Base-by-base conservation (phyloP, 1,139 yeast genomes). In the Candida dubliniensis region DNA sequence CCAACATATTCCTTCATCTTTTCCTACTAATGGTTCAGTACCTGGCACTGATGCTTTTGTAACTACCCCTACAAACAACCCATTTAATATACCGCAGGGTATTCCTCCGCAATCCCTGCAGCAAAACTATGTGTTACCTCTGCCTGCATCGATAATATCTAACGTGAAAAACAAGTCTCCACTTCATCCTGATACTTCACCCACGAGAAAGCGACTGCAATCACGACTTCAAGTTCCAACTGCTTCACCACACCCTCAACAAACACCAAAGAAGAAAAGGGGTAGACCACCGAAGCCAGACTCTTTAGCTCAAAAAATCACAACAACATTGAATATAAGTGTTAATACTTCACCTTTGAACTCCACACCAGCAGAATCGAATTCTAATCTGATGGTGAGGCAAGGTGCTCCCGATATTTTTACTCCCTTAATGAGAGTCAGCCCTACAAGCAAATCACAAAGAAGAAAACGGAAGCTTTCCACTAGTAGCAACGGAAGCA, bases 201-300 rank as follows among this genome's bases (percentile, higher is more conserved):
- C 15, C 4, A 31, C 18, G 18, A 36, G 18, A 25, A 34, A 27
- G 13, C 38, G 23, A 8, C 23, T 18, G 23, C 23, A 18, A 18
- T 18, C 23, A 18, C 23, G 23, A 4, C 23, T 18, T 4, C 23
- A 18, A 5, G 23, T 18, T 18, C 32, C 31, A 35, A 14, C 24
- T 27, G 35, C 31, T 32, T 36, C 11, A 27, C 40, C 15, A 13
- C 35, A 13, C 9, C 26, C 38, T 3, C 48, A 46, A 14, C 49
- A 56, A 12, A 58, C 68, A 3, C 64, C 69, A 5, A 69, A 69
- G 49, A 61, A 71, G 46, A 74, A 71, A 53, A 59, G 79, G 54
- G 79, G 79, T 13, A 63, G 79, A 56, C 79, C 79, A 6, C 78
- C 79, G 27, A 74, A 74, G 58, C 67, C 74, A 1, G 59, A 66